These are phyloP conservation scores for Hymenoscyphus occultus DNA, from an alignment of 2,329 filamentous ascomycete genomes.

Conservation along the genomic window DNA sequence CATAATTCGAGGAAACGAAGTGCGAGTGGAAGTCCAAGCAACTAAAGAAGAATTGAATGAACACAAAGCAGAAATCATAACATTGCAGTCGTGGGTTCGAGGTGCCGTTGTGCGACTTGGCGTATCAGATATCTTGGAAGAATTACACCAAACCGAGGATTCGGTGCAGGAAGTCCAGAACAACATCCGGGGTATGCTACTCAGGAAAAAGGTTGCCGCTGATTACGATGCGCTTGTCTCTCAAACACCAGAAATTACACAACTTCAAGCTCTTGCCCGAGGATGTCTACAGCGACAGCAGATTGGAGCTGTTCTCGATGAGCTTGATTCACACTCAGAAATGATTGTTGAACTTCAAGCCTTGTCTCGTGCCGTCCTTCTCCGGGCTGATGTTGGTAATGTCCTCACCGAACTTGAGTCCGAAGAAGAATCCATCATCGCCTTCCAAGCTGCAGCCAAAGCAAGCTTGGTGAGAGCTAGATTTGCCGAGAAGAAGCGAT, in stretches of 20 bases:
- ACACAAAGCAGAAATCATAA: slow-evolving; percentile 38
- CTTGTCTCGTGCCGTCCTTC: slow-evolving; percentile 73
- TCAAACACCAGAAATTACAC: slow-evolving; percentile 54
- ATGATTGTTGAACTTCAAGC: slow-evolving; percentile 71
- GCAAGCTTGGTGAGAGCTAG: slow-evolving; percentile 69
- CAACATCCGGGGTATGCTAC: slow-evolving; percentile 58
- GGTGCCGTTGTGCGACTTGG: slow-evolving; percentile 54
- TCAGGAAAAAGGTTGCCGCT: slow-evolving; percentile 48
- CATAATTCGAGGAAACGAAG: slow-evolving; percentile 42
- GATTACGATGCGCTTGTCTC: slow-evolving; percentile 55
- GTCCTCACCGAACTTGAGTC: slow-evolving; percentile 75
- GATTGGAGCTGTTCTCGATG: slow-evolving; percentile 61
- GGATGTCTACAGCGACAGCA: slow-evolving; percentile 63
- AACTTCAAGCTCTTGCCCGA: slow-evolving; percentile 65
- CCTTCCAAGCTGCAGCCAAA: slow-evolving; percentile 71
- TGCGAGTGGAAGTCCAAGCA: slow-evolving; percentile 44
- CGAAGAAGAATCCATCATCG: slow-evolving; percentile 73
- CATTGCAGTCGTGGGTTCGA: slow-evolving; percentile 41
- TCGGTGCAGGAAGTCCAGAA: slow-evolving; percentile 55
- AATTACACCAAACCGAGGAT: slow-evolving; percentile 45
- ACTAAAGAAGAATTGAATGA: slow-evolving; percentile 54
- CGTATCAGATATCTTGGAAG: slow-evolving; percentile 47
- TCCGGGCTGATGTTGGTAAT: slow-evolving; percentile 70
- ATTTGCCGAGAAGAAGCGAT: slow-evolving; percentile 82
- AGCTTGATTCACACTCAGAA: slow-evolving; percentile 66